These are phyloP conservation scores for Kingdonia uniflora DNA, from an alignment of 164 flowering plant species.

Conservation along the genomic window DNA sequence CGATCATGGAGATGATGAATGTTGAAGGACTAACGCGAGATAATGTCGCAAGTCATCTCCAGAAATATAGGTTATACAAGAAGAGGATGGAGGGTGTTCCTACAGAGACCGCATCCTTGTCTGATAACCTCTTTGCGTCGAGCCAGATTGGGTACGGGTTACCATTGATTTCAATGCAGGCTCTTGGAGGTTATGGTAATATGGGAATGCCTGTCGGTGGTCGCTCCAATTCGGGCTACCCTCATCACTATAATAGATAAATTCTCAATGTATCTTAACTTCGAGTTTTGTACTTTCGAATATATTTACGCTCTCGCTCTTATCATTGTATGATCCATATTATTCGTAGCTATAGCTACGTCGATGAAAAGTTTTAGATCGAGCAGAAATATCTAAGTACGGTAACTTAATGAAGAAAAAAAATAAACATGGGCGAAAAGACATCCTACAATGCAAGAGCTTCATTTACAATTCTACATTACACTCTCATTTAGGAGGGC, in stretches of 20 bases:
- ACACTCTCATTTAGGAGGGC: constrained; percentile 48
- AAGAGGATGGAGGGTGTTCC: constrained; percentile 30
- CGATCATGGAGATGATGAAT: constrained; percentile 20
- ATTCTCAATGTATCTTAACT: no score
- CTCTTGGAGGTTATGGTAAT: constrained; percentile 35
- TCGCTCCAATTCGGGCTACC: background rate
- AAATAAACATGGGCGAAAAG: no score
- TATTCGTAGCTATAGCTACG: no score
- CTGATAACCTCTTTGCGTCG: constrained; percentile 58
- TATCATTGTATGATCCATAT: no score
- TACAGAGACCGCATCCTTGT: constrained; percentile 38
- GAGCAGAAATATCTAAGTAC: no score
- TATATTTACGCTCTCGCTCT: no score
- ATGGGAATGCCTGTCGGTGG: constrained; percentile 24
- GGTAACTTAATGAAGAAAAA: no score
- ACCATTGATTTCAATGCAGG: constrained; percentile 31
- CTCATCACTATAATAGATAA: no score
- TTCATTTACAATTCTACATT: no score
- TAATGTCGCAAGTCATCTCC: constrained; percentile 19
- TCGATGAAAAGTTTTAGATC: no score
- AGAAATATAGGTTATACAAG: constrained; percentile 14
- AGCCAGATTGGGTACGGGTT: constrained; percentile 22
- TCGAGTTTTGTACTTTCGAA: no score
- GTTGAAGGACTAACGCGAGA: constrained; percentile 18
- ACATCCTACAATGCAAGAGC: no score